Evolutionary conservation across 129 eudicot species (phyloP).

Genomic region (Scalesia atractyloides): DNA sequence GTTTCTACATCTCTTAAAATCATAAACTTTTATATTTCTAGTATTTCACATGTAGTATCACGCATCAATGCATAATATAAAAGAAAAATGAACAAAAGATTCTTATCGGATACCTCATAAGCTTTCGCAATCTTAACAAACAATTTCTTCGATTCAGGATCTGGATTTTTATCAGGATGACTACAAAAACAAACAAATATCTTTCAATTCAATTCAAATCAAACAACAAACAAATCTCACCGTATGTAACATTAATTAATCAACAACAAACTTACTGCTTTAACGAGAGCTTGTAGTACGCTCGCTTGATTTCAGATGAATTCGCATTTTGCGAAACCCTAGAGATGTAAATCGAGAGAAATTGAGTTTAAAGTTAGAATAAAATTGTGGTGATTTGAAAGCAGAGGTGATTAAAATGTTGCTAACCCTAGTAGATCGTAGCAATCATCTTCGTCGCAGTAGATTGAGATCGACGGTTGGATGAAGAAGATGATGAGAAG

Average conservation of each 20-base stretch:
- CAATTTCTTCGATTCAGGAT: constrained; percentile 87
- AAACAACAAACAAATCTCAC: constrained; percentile 14
- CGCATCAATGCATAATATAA: neutral
- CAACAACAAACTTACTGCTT: constrained; percentile 60
- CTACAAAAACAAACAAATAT: constrained; percentile 39
- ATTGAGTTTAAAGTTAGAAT: constrained; percentile 7
- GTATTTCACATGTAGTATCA: neutral
- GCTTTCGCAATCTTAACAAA: constrained; percentile 97
- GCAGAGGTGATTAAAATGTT: neutral
- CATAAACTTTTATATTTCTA: neutral
- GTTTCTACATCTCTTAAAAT: neutral
- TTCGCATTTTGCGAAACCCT: constrained; percentile 89
- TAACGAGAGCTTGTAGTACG: constrained; percentile 95
- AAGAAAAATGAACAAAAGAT: neutral
- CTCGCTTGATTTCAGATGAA: constrained; percentile 87
- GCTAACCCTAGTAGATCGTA: constrained; percentile 91
- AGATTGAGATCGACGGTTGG: constrained; percentile 71
- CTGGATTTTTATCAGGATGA: constrained; percentile 96
- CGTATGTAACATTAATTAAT: constrained; percentile 3
- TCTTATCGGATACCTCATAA: constrained; percentile 61
- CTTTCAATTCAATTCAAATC: constrained; percentile 16
- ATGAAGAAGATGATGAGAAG: constrained; percentile 51
- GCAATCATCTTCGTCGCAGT: constrained; percentile 98
- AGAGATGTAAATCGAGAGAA: constrained; percentile 13
- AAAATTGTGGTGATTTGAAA: neutral